These are phyloP conservation scores for Corymbia maculata DNA, from an alignment of 345 rosid species.

Conservation along the genomic window DNA sequence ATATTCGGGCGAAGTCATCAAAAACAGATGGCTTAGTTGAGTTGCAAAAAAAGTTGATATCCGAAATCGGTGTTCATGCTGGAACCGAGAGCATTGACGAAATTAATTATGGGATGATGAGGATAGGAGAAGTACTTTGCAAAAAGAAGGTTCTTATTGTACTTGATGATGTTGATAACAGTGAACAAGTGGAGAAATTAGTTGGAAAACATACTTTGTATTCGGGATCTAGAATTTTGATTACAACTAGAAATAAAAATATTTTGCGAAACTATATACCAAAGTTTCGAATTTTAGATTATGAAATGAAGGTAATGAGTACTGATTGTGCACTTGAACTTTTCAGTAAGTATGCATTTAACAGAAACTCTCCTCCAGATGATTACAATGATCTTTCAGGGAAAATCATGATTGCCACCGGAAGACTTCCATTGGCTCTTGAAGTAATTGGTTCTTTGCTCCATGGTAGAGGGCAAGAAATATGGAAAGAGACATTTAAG, in stretches of 20 bases:
- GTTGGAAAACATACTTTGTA: not conserved
- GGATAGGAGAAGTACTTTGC: not conserved
- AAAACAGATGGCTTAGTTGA: not conserved
- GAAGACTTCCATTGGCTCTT: not conserved
- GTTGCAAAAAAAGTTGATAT: not conserved
- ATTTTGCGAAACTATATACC: not conserved
- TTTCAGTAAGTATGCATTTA: not conserved
- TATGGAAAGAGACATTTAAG: not conserved
- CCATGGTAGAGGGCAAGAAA: no score
- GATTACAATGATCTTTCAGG: not conserved
- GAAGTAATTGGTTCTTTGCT: not conserved
- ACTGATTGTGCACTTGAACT: not conserved
- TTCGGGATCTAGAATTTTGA: not conserved
- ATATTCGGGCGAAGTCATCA: not conserved
- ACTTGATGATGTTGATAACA: not conserved
- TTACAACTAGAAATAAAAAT: not conserved
- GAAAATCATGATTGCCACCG: rapidly evolving
- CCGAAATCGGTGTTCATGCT: rapidly evolving
- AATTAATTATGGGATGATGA: not conserved
- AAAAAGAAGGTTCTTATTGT: not conserved
- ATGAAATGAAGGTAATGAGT: not conserved
- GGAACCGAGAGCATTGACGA: not conserved
- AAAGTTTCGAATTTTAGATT: not conserved
- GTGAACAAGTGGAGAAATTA: not conserved
- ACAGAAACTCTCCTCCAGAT: not conserved